Conservation (phyloP, 75 land plant genomes). For the Selaginella tamariscina region DNA sequence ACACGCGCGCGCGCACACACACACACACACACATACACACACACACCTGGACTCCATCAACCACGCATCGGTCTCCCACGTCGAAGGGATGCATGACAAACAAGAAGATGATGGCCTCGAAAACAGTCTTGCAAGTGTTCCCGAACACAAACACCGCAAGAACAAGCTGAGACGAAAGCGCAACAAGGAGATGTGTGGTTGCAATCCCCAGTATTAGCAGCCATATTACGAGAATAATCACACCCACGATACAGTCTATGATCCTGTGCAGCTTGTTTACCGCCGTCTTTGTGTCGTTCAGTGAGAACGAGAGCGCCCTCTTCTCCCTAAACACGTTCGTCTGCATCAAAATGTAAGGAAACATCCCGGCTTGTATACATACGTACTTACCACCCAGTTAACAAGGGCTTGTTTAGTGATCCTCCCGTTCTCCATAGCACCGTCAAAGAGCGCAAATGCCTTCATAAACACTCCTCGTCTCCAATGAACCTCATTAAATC, state of each 20-base stretch:
- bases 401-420: slow-evolving; percentile 51
- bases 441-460: slow-evolving; percentile 4
- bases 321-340: slow-evolving; percentile 77
- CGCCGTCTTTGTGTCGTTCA: slow-evolving; percentile 96
- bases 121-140: slow-evolving; percentile 71
- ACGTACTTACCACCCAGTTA: slow-evolving; percentile 68
- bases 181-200: slow-evolving; percentile 51
- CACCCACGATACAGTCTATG: slow-evolving; percentile 37
- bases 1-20: too few species aligned
- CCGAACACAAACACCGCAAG: slow-evolving; percentile 81
- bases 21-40: not conserved
- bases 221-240: slow-evolving; percentile 47
- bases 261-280: slow-evolving; percentile 74
- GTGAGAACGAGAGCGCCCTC: slow-evolving; percentile 63
- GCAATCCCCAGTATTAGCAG: slow-evolving; percentile 76
- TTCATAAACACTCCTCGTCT: not conserved
- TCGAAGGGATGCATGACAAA: slow-evolving; percentile 94
- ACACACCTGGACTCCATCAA: slow-evolving; percentile 80
- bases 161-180: slow-evolving; percentile 70
- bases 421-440: slow-evolving; percentile 7
- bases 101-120: slow-evolving; percentile 85
- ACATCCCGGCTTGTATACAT: too few species aligned
- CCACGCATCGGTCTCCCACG: slow-evolving; percentile 86
- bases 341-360: slow-evolving; percentile 24
- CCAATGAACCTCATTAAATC: slow-evolving; percentile 1